Conservation (phyloP, 1,284 basidiomycete genomes). For the Naganishia cerealis region DNA sequence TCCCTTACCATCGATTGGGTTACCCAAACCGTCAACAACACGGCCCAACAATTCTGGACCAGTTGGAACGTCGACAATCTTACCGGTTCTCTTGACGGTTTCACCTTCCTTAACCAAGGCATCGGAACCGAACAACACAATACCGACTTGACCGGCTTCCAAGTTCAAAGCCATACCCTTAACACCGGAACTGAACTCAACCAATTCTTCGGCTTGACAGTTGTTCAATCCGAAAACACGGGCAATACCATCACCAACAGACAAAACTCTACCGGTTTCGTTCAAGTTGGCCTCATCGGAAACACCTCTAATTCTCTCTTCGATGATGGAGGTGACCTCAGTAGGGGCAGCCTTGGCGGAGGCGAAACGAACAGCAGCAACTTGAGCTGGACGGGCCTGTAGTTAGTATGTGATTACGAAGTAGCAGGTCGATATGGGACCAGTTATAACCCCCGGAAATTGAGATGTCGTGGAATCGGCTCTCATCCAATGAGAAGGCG, state of each 20-base stretch:
- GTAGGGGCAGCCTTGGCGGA: too few species aligned
- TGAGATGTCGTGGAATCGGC: too few species aligned
- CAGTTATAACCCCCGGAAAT: too few species aligned
- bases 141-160: conserved; percentile 99
- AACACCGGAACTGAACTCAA: conserved; percentile 99
- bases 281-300: conserved; percentile 88
- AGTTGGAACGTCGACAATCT: conserved; percentile 99
- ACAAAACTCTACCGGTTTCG: conserved; percentile 97
- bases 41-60: conserved; percentile 93
- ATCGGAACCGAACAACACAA: conserved; percentile 99
- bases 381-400: too few species aligned
- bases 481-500: too few species aligned
- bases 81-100: conserved; percentile 94
- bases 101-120: conserved; percentile 99
- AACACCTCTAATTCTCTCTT: conserved; percentile 93
- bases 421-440: too few species aligned
- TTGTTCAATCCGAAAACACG: conserved; percentile 85
- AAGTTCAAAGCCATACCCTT: conserved; percentile 99
- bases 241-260: conserved; percentile 99
- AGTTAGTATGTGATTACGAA: too few species aligned
- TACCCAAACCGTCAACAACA: conserved; percentile 98
- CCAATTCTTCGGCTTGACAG: conserved; percentile 98
- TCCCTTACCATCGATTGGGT: conserved; percentile 99
- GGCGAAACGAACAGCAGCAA: too few species aligned
- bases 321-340: conserved; percentile 98